phyloP scores from a whole-genome alignment of 1,284 basidiomycete species.

The Trametes sp. region DNA sequence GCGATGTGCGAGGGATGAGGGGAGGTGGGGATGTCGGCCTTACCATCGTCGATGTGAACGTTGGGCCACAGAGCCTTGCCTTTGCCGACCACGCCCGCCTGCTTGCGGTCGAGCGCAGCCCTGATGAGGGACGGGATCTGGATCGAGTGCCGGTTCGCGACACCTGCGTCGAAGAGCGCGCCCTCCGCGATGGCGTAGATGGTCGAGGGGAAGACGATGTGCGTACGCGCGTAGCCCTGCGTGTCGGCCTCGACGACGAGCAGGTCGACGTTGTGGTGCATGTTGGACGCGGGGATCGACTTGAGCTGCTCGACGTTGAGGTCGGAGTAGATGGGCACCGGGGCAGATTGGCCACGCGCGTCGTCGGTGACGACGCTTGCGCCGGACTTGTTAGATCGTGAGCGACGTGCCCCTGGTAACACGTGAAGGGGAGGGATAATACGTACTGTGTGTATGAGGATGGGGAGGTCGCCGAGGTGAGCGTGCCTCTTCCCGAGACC shows the following conservation, averaged over 20 bases:
- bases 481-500: conserved; percentile 54
- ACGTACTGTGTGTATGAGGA: conserved; percentile 61
- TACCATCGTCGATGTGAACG: conserved; percentile 41
- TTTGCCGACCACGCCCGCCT: conserved; percentile 43
- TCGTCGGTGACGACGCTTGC: conserved; percentile 46
- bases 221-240: conserved; percentile 47
- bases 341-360: conserved; percentile 41
- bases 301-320: conserved; percentile 45
- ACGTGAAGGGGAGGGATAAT: too few relatives aligned
- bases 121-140: conserved; percentile 46
- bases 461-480: conserved; percentile 48
- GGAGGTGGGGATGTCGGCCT: neutral
- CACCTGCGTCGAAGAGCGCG: conserved; percentile 46
- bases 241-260: conserved; percentile 44
- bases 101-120: conserved; percentile 40
- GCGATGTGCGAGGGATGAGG: too few relatives aligned
- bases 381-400: conserved; percentile 46
- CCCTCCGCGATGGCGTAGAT: conserved; percentile 50
- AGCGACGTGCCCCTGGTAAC: neutral
- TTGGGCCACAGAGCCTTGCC: conserved; percentile 41
- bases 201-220: conserved; percentile 49
- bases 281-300: conserved; percentile 42
- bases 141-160: conserved; percentile 47
- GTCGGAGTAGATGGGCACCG: conserved; percentile 47
- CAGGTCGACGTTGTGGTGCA: conserved; percentile 46